A percentile compares a stretch with the other conserved stretches of the same genome.
phyloP scores from a whole-genome alignment of 2,329 filamentous ascomycete species.

The Arthrinium phaeospermum region DNA sequence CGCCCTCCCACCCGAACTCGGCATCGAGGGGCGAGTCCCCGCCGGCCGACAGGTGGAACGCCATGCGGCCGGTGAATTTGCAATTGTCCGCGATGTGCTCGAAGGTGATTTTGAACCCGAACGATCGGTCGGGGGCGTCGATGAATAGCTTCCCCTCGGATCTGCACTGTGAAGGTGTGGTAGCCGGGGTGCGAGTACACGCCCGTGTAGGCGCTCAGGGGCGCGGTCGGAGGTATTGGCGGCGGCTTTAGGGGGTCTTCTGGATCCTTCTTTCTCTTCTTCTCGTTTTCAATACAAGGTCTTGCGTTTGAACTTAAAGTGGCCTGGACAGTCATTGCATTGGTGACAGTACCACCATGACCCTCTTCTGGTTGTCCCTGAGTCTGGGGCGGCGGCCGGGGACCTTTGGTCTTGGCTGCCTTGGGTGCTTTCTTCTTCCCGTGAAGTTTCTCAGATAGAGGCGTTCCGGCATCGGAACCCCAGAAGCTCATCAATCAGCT shows the following conservation, averaged over 20 bases:
- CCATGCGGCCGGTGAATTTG: constrained; percentile 26
- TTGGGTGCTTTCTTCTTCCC: not conserved
- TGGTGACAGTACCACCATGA: no score
- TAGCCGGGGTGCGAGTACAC: constrained; percentile 33
- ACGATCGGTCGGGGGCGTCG: constrained; percentile 30
- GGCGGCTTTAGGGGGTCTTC: not conserved
- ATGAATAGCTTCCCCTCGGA: constrained; percentile 31
- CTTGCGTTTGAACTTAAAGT: not conserved
- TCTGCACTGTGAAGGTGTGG: constrained; percentile 25
- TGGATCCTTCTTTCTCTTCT: constrained; percentile 18
- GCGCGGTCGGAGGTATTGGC: constrained; percentile 26
- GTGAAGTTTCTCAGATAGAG: not conserved
- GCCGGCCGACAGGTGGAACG: not conserved
- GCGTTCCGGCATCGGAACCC: constrained; percentile 24
- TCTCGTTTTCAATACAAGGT: not conserved
- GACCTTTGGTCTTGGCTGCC: not conserved
- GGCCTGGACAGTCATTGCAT: not conserved
- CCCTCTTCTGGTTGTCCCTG: not conserved
- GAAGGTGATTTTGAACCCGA: constrained; percentile 28
- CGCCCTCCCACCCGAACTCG: constrained; percentile 29
- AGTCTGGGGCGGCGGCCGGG: not conserved
- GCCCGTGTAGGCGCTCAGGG: constrained; percentile 30
- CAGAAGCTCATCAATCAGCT: constrained; percentile 30
- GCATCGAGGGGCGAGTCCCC: constrained; percentile 18
- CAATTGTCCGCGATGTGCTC: constrained; percentile 28